phyloP scores from a whole-genome alignment of 2,329 filamentous ascomycete species.

The Aspergillus versicolor region DNA sequence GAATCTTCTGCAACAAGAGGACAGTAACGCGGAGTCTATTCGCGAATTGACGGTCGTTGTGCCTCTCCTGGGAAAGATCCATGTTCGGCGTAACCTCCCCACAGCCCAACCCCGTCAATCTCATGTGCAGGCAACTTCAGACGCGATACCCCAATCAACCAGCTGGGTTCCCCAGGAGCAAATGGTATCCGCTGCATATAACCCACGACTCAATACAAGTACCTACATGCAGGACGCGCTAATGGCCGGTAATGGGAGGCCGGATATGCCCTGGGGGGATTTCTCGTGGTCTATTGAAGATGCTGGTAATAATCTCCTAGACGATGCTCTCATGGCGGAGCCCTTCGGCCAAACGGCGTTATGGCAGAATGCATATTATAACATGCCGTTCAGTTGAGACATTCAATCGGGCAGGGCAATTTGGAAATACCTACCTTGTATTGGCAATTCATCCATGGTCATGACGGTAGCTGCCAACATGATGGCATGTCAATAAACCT shows the following conservation, averaged over 20 bases:
- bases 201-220: neutral
- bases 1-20: conserved; percentile 13
- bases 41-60: conserved; percentile 17
- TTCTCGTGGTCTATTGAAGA: conserved; percentile 9
- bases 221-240: neutral
- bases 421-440: neutral
- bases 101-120: neutral
- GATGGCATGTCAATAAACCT: neutral
- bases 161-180: neutral
- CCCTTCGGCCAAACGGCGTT: neutral
- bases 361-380: conserved; percentile 6
- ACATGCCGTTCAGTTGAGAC: neutral
- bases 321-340: neutral
- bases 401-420: neutral
- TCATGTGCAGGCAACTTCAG: neutral
- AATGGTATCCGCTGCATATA: neutral
- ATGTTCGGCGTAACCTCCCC: conserved; percentile 16
- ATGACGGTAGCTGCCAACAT: too few species aligned
- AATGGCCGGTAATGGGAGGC: neutral
- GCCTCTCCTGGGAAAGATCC: conserved; percentile 18
- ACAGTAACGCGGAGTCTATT: neutral
- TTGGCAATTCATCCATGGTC: neutral
- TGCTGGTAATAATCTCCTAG: conserved; percentile 2
- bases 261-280: conserved; percentile 1
- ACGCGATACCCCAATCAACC: neutral